Percentiles rank a stretch among this genome's conserved stretches.
phyloP scores from a whole-genome alignment of 345 rosid species.

The Aquilaria yunnanensis region DNA sequence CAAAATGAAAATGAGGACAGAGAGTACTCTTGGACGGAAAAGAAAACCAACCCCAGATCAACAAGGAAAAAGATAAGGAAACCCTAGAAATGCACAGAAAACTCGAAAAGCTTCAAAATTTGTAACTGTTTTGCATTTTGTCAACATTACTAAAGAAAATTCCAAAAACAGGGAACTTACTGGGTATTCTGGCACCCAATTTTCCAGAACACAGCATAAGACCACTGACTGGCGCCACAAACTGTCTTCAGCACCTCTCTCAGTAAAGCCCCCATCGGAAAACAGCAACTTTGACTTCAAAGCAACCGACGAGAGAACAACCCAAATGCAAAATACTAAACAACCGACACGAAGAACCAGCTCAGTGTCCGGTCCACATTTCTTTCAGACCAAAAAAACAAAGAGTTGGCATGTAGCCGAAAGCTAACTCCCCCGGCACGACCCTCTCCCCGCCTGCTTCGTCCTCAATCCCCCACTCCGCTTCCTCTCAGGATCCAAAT shows the following conservation, averaged over 20 bases:
- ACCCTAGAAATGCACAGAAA: too few species aligned
- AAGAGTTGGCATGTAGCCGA: constrained; percentile 1
- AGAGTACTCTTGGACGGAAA: too few species aligned
- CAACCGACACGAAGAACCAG: constrained; percentile 17
- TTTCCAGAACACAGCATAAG: constrained; percentile 95
- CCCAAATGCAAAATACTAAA: constrained; percentile 6
- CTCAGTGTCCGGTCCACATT: constrained; percentile 3
- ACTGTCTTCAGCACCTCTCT: constrained; percentile 77
- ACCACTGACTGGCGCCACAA: constrained; percentile 72
- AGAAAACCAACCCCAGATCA: background rate
- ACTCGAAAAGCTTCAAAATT: background rate
- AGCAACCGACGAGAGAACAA: background rate
- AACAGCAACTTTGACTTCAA: constrained; percentile 1
- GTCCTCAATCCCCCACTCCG: constrained; percentile 93
- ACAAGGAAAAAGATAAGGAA: background rate
- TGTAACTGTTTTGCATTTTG: constrained; percentile 8
- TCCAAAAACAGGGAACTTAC: constrained; percentile 28
- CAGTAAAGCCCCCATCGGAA: constrained; percentile 61
- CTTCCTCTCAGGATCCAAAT: constrained; percentile 93
- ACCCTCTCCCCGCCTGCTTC: constrained; percentile 94
- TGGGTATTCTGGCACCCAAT: constrained; percentile 83
- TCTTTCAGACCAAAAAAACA: constrained; percentile 18
- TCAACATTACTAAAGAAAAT: constrained; percentile 13
- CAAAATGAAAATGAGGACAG: too few species aligned
- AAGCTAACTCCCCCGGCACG: constrained; percentile 97